phyloP scores from a whole-genome alignment of 176 grass and related monocot species.

The Oryza longistaminata region DNA sequence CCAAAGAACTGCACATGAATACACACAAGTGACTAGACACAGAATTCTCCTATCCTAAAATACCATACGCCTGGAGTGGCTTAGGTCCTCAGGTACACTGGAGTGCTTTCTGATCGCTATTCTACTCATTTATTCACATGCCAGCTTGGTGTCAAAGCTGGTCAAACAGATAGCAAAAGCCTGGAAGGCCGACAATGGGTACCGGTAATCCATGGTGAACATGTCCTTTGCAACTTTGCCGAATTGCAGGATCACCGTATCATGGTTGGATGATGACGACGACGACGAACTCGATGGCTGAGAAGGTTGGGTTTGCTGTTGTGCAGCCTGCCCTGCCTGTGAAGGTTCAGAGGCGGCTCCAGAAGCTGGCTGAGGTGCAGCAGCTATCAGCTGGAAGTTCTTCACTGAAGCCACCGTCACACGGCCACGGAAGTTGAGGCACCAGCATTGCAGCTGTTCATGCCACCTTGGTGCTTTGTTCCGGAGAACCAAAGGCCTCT shows the following conservation, averaged over 20 bases:
- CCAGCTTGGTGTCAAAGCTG: slow-evolving; percentile 91
- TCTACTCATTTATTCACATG: slow-evolving; percentile 59
- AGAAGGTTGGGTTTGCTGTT: slow-evolving; percentile 21
- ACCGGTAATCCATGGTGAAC: slow-evolving; percentile 90
- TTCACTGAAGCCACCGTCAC: slow-evolving; percentile 86
- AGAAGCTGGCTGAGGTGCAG: slow-evolving; percentile 7
- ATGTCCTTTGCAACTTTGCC: slow-evolving; percentile 79
- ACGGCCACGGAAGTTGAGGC: slow-evolving; percentile 82
- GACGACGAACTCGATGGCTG: slow-evolving; percentile 23
- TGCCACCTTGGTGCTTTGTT: slow-evolving; percentile 86
- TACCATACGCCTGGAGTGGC: neutral
- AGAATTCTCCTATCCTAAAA: neutral
- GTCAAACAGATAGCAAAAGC: slow-evolving; percentile 86
- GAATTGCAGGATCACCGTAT: slow-evolving; percentile 73
- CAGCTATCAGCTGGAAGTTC: slow-evolving; percentile 80
- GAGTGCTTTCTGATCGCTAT: neutral
- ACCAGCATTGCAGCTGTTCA: slow-evolving; percentile 90
- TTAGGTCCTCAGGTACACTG: neutral
- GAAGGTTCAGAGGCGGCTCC: slow-evolving; percentile 9
- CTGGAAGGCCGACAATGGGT: slow-evolving; percentile 86
- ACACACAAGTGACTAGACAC: neutral
- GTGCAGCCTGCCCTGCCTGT: slow-evolving; percentile 2
- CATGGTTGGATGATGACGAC: slow-evolving; percentile 36
- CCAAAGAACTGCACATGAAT: slow-evolving; percentile 19
- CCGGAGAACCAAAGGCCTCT: slow-evolving; percentile 58